Base-by-base conservation (phyloP, 306 rosid genomes). In the Oxytropis ochrocephala region DNA sequence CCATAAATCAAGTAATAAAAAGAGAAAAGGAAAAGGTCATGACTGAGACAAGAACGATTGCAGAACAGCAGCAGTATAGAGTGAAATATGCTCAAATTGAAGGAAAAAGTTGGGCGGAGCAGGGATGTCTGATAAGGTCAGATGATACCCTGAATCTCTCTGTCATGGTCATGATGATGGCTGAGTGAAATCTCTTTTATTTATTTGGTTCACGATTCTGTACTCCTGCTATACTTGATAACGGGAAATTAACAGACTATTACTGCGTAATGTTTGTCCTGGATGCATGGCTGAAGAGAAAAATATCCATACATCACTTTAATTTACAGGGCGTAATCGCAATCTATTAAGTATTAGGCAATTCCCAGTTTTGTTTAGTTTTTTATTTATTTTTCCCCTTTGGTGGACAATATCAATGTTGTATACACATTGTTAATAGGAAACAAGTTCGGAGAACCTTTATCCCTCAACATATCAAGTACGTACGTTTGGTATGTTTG, bases 21-120 rank as follows among this genome's bases (percentile, higher is more conserved):
- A 49, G 67, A 60, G 10, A 83, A 85, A 65, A 87, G 60, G 82
- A 83, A 64, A 73, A 89, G 79, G 71, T 72, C 84, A 52, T 69
- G 29, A 59, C 11, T 14, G 9, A 30, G 71, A 50, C 41, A 46
- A 7, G 49, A 41, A 73, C 21, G 39, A 32, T 42, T 29, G 6
- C 32, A 46, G 67, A 66, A 51, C 63, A 44, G 38, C 8, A 29
- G 66, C 3, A 36, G 39, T 14, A 19, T 12, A 29, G 52, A 29
- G 32, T 64, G 12, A 48, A 67, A 50, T 29, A 71, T 38, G 49
- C 7, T 57, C 43, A 60, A 18, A 51, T 21, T 46, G 71, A 54
- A 14, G 32, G 9, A 17, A 16, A 42, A 2, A 42, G 24, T 42
- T 2, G 6, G 9, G 8, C 9, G 13, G 27, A 9, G 30, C 5